Evolutionary conservation across 169 alveolate species (phyloP), one percentile per base, ranked within the genome.

Genomic region (Eimeria necatrix): DNA sequence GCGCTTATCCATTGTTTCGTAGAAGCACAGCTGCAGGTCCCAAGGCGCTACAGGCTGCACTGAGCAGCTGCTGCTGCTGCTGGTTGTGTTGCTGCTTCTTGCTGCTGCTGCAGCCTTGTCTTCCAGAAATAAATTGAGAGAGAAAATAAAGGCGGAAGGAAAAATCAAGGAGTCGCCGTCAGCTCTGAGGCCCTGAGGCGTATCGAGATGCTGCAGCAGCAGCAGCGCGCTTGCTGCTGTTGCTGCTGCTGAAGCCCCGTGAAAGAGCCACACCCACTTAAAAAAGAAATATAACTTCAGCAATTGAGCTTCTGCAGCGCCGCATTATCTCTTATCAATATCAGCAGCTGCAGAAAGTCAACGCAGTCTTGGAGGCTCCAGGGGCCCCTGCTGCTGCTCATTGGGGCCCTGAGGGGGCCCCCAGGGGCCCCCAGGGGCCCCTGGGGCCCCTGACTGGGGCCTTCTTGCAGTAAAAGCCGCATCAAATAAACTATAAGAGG

Each of bases 191-290:
- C 20, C 14, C 6, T 41, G 56, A 52, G 53, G 52, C 46, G 83
- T 71, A 71, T 71, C 83, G 83, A 71, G 83, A 71, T 52, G 12
- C 83, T 71, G 83, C 83, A 32, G 83, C 83, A 32, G 83, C 83
- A 71, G 52, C 83, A 71, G 83, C 83, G 53, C 83, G 5, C 24
- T 52, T 20, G 80, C 81, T 9, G 81, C 53, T 9, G 83, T 52
- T 9, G 83, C 83, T 9, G 18, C 83, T 9, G 56, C 53, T 9
- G 83, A 32, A 32, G 41, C 41, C 41, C 41, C 41, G 3, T 32
- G 41, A 32, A 32, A 32, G 41, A 32, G 41, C 41, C 41, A 32
- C 41, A 32, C 41, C 41, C 41, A 32, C 41, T 32, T 32, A 32
- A 32, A 32, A 32, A 32, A 32, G 41, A 32, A 32, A 32, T 32